Evolutionary conservation across 2,329 filamentous ascomycete species (phyloP).

Genomic region (Neospermospora avenae): DNA sequence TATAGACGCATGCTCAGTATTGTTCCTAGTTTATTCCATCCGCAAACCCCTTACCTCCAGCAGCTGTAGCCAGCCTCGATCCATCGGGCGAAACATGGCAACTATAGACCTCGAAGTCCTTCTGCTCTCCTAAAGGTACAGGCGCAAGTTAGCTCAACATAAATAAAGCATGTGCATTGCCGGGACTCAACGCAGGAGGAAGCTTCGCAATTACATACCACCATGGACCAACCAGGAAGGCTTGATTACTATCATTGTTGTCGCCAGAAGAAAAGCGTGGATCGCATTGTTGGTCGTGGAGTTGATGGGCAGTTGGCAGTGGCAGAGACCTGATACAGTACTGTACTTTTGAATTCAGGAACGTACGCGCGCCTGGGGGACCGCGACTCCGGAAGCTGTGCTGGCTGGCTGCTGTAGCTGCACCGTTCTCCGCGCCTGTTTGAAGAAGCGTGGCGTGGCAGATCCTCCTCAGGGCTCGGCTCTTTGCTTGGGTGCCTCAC

Average conservation of each 20-base stretch:
- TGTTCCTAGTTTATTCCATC: conserved; percentile 1
- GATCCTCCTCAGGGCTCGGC: background rate
- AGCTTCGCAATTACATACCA: conserved; percentile 48
- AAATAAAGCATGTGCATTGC: conserved; percentile 1
- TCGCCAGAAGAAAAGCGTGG: conserved; percentile 25
- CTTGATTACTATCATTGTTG: conserved; percentile 80
- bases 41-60: conserved; percentile 63
- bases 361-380: conserved; percentile 10
- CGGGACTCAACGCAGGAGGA: conserved; percentile 9
- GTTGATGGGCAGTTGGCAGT: conserved; percentile 9
- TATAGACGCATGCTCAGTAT: conserved; percentile 36
- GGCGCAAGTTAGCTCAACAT: conserved; percentile 28
- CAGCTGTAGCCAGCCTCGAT: conserved; percentile 85
- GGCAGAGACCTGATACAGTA: background rate
- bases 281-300: conserved; percentile 34
- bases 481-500: background rate
- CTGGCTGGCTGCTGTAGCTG: conserved; percentile 10
- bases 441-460: conserved; percentile 4
- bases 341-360: background rate
- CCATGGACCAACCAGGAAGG: conserved; percentile 94
- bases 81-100: conserved; percentile 97
- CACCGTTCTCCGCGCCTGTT: conserved; percentile 15
- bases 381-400: conserved; percentile 25
- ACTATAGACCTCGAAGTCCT: conserved; percentile 97
- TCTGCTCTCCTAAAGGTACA: conserved; percentile 71